Base-by-base conservation (phyloP, 768 basidiomycete genomes). In the Lactarius tabidus region DNA sequence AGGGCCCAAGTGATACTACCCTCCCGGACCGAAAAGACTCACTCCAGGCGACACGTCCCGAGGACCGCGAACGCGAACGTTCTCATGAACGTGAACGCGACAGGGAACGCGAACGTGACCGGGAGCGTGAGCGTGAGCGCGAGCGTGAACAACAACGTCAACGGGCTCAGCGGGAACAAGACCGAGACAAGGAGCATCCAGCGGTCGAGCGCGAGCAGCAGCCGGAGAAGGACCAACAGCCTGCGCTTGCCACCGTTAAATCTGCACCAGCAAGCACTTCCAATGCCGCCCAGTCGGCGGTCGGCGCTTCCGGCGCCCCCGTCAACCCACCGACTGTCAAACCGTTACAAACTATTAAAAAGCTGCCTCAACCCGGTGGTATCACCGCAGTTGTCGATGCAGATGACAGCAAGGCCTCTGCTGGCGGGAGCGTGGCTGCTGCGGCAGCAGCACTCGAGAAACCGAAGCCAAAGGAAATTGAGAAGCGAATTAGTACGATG, bases 401-500 rank as follows among this genome's bases (percentile, higher is more conserved):
- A 29, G 81, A 82, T 62, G 85, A 84, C 60, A 74, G 74, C 31
- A 76, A 79, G 53, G 77, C 31, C n/a, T 1, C 26, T 43, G 23
- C 43, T 8, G 39, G 76, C 52, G 74, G 78, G 3, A 79, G 82
- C 10, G 85, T 87, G 1, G 88, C 89, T 0, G 88, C 88, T 1
- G 89, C 92, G 17, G 88, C 81, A 1, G 82, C 89, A 39, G 79
- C 89, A 66, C 83, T 90, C 67, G 87, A 81, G 72, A 77, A 75
- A 41, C 79, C 79, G 58, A 81, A 81, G 67, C 83, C 86, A 61
- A 90, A 89, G 75, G 86, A 80, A 63, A 74, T 78, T 14, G 86
- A 95, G 76, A 90, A 93, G 77, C 83, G 96, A 67, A 96, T 98
- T 71, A 95, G 92, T 69, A 91, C 94, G 43, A 93, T 99, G 92